Base-by-base conservation (phyloP, 202 grass and related monocot genomes). In the Panicum virgatum region DNA sequence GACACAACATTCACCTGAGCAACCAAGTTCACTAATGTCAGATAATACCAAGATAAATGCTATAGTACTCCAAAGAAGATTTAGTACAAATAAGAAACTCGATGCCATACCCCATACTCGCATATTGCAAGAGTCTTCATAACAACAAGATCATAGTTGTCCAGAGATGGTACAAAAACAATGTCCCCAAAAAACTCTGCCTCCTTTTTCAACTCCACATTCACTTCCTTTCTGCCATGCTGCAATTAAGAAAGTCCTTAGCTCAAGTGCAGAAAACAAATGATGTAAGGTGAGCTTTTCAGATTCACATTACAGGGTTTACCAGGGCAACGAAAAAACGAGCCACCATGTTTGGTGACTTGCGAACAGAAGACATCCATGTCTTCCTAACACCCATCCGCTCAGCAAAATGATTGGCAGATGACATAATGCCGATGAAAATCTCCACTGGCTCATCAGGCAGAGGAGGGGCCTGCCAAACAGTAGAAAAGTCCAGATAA, bases 111-210 rank as follows among this genome's bases (percentile, higher is more conserved):
- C 90, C 90, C 94, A 37, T 93, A 97, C 26, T 97, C 75, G 25
- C 90, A 97, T 75, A 97, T 97, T 29, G 94, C 94, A 81, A 97
- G 52, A 51, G 88, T 97, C 78, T 97, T 97, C 52, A 97, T 47
- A 80, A 97, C 94, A 85, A 97, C 86, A 43, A 97, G 79, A 82
- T 91, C 94, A 83, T 97, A 97, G 66, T 53, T 93, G 77, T 97
- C 88, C 57, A 97, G 84, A 54, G 75, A 93, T 8, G 90, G 88
- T 19, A 97, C 90, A 66, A 97, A 83, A 66, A 97, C 90, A 75
- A 97, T 93, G 50, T 89, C 93, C 36, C 90, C 74, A 62, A 97
- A 96, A 82, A 93, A 97, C 29, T 89, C 78, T 25, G 88, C 93
- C 62, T 97, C 93, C 71, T 85, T 93, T 66, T 86, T 87, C 59